These are phyloP conservation scores for Friedmanniomyces endolithicus DNA, from an alignment of 495 filamentous ascomycete genomes.

Conservation along the genomic window DNA sequence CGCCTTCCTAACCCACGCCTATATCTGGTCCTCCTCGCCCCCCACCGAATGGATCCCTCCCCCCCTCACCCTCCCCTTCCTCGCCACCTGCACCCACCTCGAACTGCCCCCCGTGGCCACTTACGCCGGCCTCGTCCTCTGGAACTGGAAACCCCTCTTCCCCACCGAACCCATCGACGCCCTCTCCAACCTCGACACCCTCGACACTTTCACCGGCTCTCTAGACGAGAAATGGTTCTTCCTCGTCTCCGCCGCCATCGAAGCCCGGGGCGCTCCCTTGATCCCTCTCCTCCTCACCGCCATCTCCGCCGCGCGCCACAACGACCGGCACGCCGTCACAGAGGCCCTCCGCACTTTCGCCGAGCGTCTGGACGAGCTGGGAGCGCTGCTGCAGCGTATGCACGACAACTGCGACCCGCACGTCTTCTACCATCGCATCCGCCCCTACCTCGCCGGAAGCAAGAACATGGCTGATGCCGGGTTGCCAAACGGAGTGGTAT, in stretches of 20 bases:
- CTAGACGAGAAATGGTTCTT: conserved; percentile 99
- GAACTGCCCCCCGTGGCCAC: conserved; percentile 90
- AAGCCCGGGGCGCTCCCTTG: conserved; percentile 81
- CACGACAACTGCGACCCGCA: conserved; percentile 86
- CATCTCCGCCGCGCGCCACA: conserved; percentile 63
- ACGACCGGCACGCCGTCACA: conserved; percentile 58
- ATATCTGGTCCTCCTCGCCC: conserved; percentile 84
- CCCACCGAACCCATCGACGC: conserved; percentile 63
- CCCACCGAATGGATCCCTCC: conserved; percentile 72
- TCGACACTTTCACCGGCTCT: conserved; percentile 87
- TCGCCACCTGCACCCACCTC: conserved; percentile 63
- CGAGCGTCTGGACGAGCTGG: conserved; percentile 76
- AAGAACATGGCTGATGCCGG: conserved; percentile 96
- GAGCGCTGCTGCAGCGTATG: conserved; percentile 62
- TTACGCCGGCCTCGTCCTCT: conserved; percentile 80
- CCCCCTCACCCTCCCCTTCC: conserved; percentile 69
- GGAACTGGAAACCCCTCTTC: conserved; percentile 93
- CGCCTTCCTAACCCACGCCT: conserved; percentile 79
- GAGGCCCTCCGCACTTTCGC: conserved; percentile 65
- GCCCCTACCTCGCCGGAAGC: conserved; percentile 86
- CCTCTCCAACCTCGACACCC: conserved; percentile 70
- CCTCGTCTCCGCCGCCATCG: conserved; percentile 85
- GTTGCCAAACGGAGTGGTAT: conserved; percentile 72
- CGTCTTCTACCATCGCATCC: conserved; percentile 85
- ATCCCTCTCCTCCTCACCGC: conserved; percentile 79